Base-by-base conservation (phyloP, 2,329 filamentous ascomycete species). In the Alternaria atra region DNA sequence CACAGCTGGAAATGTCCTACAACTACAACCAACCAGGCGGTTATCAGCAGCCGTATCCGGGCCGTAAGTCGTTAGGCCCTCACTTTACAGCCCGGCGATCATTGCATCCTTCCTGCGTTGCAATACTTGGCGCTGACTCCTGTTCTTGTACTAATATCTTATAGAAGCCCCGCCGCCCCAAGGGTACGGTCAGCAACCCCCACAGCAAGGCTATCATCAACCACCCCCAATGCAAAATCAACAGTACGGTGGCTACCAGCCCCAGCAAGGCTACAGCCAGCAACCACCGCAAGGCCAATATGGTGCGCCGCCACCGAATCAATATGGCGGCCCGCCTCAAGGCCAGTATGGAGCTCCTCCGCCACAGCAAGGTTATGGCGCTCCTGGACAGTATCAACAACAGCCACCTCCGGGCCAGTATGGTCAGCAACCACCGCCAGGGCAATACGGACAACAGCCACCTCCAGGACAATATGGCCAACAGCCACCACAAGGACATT, bases 291-390 rank as follows among this genome's bases (percentile, higher is more conserved):
- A 56, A 29, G 60, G 61, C 6, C 69, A 72, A 40, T 80, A 81
- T 58, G 78, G 78, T 39, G 76, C 77, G 20, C 79, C 80, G 25
- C 75, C 71, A 42, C 76, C 69, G 47, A 68, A 69, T 37, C 66
- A 67, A 46, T 72, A 72, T 27, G 67, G 67, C 15, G 65, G 68
- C n/a, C 70, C 66, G 29, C 60, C 60, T 13, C 60, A 55, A 39
- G 60, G 60, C 7, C 66, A 69, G 59, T 72, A 72, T 27, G 66
- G 67, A n/a, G 67, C 71, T 32, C 70, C 61, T 51, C 56, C 56
- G 23, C 60, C 60, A 9, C 55, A 44, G 55, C 70, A 72, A 52
- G 66, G 67, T 17, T 73, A 69, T 60, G 70, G 66, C 17, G 55
- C 60, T 23, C 60, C 55, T 20, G 57, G 52, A 20, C 60, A 55